phyloP scores from a whole-genome alignment of 225 moss, liverwort and hornwort species.

The Sphagnum tenellum region DNA sequence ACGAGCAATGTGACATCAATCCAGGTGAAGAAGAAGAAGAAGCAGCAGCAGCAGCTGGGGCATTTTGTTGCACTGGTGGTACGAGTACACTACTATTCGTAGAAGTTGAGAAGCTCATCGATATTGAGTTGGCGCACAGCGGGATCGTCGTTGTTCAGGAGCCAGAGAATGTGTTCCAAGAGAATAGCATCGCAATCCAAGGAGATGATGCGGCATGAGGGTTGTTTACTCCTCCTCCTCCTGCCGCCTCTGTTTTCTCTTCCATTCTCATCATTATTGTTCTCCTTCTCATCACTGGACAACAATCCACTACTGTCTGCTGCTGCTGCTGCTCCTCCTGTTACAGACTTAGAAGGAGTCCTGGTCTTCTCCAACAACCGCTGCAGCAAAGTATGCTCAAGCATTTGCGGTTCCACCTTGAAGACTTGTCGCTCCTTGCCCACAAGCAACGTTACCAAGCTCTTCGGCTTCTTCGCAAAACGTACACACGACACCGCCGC shows the following conservation, averaged over 20 bases:
- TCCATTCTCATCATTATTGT: conserved; percentile 2
- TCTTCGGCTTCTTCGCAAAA: conserved; percentile 41
- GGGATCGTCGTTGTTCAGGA: conserved; percentile 58
- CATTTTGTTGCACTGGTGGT: too few relatives aligned
- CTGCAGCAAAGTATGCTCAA: conserved; percentile 45
- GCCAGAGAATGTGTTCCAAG: conserved; percentile 55
- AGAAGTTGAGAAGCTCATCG: conserved; percentile 62
- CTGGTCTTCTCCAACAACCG: conserved; percentile 35
- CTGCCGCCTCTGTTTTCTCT: background rate
- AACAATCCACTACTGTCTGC: background rate
- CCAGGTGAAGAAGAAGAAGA: too few relatives aligned
- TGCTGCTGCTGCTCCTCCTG: too few relatives aligned
- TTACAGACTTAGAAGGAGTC: too few relatives aligned
- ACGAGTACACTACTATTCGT: conserved; percentile 15
- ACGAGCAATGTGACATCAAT: too few relatives aligned
- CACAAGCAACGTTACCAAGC: conserved; percentile 45
- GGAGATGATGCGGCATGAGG: conserved; percentile 10
- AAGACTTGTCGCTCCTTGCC: conserved; percentile 54
- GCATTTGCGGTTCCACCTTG: conserved; percentile 63
- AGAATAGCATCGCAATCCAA: conserved; percentile 56
- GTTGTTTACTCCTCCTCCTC: background rate
- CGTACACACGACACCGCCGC: conserved; percentile 20
- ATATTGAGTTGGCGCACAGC: conserved; percentile 55
- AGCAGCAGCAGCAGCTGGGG: too few relatives aligned
- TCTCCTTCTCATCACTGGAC: conserved; percentile 44